A percentile compares a stretch with the other conserved stretches of the same genome.
phyloP scores from a whole-genome alignment of 163 green algal species.

The Coccomyxa subellipsoidea region DNA sequence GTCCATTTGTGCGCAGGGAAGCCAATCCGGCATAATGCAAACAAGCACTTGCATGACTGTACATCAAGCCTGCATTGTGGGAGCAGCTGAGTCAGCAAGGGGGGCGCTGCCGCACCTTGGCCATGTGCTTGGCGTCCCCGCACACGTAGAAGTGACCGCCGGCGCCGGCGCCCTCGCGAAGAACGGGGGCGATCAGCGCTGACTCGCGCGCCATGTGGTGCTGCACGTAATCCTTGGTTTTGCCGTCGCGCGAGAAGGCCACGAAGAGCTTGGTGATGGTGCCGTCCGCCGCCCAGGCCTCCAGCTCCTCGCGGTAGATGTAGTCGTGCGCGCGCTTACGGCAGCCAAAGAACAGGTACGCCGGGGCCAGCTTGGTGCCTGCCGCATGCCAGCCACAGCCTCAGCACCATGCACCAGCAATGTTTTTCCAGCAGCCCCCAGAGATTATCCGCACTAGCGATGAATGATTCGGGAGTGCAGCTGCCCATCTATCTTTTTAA shows the following conservation, averaged over 20 bases:
- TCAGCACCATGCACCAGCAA: neutral
- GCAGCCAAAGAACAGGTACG: slow-evolving; percentile 44
- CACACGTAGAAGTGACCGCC: slow-evolving; percentile 39
- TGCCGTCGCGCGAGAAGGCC: slow-evolving; percentile 28
- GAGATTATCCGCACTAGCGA: too few species aligned
- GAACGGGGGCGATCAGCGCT: neutral
- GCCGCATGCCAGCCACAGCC: neutral
- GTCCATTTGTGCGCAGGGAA: too few species aligned
- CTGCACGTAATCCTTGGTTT: slow-evolving; percentile 46
- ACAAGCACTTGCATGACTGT: too few species aligned
- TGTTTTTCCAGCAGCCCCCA: too few species aligned
- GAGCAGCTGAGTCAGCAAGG: neutral
- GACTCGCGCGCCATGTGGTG: slow-evolving; percentile 20
- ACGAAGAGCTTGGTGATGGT: slow-evolving; percentile 27
- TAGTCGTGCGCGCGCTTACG: slow-evolving; percentile 31
- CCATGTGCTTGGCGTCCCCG: slow-evolving; percentile 42
- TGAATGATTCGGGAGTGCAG: too few species aligned
- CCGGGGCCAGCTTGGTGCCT: slow-evolving; percentile 27
- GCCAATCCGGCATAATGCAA: too few species aligned
- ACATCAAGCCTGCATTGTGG: neutral
- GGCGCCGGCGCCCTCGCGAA: neutral
- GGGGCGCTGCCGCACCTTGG: too few species aligned
- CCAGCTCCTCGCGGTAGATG: slow-evolving; percentile 44
- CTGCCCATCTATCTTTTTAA: too few species aligned
- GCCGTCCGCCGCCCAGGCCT: slow-evolving; percentile 12